Conservation (phyloP, 495 filamentous ascomycete species). For the Aspergillus hancockii region DNA sequence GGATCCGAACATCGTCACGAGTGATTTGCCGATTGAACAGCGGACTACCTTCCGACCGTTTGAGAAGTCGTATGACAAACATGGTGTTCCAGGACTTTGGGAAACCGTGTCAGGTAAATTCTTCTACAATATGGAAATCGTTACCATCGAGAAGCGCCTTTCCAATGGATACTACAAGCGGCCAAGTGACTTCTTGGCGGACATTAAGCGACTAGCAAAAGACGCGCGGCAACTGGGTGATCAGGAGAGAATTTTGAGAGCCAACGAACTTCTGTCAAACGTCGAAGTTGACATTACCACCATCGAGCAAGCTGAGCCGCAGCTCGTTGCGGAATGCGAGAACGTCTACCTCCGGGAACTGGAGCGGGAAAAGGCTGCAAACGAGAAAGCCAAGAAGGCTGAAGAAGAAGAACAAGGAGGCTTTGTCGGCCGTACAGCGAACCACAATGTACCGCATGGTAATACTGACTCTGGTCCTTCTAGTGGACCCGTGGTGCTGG, state of each 20-base stretch:
- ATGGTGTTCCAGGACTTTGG: constrained; percentile 69
- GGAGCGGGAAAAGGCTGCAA: constrained; percentile 63
- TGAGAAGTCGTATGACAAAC: constrained; percentile 70
- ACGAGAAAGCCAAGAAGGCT: constrained; percentile 60
- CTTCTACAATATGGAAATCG: constrained; percentile 92
- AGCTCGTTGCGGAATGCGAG: constrained; percentile 67
- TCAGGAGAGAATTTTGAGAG: constrained; percentile 74
- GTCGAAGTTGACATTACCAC: constrained; percentile 84
- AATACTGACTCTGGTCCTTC: constrained; percentile 46
- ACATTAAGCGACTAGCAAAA: constrained; percentile 78
- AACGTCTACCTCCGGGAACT: constrained; percentile 73
- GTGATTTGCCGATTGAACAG: constrained; percentile 67
- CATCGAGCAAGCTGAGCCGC: constrained; percentile 65
- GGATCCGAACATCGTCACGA: constrained; percentile 75
- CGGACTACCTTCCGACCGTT: constrained; percentile 65
- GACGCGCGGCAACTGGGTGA: constrained; percentile 78
- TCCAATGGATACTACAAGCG: constrained; percentile 94
- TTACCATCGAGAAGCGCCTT: constrained; percentile 88
- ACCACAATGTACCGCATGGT: constrained; percentile 45
- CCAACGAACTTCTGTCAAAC: constrained; percentile 86
- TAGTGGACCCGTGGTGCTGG: constrained; percentile 61
- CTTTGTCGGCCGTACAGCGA: constrained; percentile 25
- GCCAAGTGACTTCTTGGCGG: constrained; percentile 80
- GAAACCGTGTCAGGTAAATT: constrained; percentile 75
- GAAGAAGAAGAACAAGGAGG: constrained; percentile 42